A percentile compares a stretch with the other conserved stretches of the same genome.
phyloP scores from a whole-genome alignment of 2,329 filamentous ascomycete species.

The Penicillium corylophilum region DNA sequence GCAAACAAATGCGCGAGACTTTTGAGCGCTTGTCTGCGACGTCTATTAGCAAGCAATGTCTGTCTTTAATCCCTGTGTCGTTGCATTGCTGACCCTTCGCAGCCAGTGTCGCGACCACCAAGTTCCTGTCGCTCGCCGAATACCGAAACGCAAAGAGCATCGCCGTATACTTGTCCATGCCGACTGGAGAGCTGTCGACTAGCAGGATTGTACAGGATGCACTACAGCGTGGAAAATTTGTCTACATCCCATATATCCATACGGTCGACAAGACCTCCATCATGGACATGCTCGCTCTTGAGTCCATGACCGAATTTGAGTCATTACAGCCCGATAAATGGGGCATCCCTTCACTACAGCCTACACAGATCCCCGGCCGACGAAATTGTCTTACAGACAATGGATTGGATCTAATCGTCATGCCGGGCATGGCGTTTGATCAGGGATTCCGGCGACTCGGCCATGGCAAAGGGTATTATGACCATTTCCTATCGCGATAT shows the following conservation, averaged over 20 bases:
- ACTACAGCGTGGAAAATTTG: conserved; percentile 71
- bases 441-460: conserved; percentile 71
- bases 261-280: conserved; percentile 62
- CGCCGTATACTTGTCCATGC: conserved; percentile 93
- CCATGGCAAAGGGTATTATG: conserved; percentile 96
- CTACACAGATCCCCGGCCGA: conserved; percentile 63
- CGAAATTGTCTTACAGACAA: conserved; percentile 63
- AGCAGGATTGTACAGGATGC: conserved; percentile 79
- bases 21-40: conserved; percentile 63
- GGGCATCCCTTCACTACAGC: conserved; percentile 86
- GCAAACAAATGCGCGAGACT: conserved; percentile 66
- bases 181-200: conserved; percentile 80
- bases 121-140: conserved; percentile 66
- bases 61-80: conserved; percentile 28
- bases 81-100: conserved; percentile 24
- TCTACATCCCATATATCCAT: conserved; percentile 90
- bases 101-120: conserved; percentile 66
- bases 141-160: conserved; percentile 74
- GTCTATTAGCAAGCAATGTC: conserved; percentile 69
- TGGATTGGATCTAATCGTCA: conserved; percentile 78
- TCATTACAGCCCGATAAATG: conserved; percentile 75
- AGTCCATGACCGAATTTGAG: conserved; percentile 73
- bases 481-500: conserved; percentile 84
- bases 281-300: conserved; percentile 93
- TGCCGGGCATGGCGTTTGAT: conserved; percentile 94